Evolutionary conservation across 345 rosid species (phyloP), one percentile per base, ranked within the genome.

Genomic region (Boechera stricta): DNA sequence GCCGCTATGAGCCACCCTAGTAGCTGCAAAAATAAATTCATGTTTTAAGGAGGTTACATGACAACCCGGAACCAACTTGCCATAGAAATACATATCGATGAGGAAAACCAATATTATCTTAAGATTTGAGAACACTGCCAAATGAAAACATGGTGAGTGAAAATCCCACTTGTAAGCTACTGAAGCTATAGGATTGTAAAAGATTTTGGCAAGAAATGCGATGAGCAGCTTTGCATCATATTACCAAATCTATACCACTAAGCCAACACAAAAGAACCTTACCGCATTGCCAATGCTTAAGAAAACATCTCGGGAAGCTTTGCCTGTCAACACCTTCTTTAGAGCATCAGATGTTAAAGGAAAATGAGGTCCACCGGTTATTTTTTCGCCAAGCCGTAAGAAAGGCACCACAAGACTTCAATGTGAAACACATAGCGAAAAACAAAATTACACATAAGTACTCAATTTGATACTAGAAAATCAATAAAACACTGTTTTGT

Each of bases 331-430:
- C 63, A 94, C 97, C 80, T 84, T 90, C 91, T 88, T 92, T 76
- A 94, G 58, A 4, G 97, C 98, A 84, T 90, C 98, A 28, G 98
- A 80, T 49, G 93, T 88, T 65, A 94, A 80, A 9, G 97, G 90
- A 84, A 94, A 94, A 87, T 86, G 97, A 56, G 96, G 82, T 64
- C 98, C 98, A 21, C 97, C 97, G 3, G 87, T 64, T 11, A 94
- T 39, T 39, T 64, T 59, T 83, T 94, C 98, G 5, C 97, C 98
- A 61, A 94, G 82, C 42, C 98, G 96, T 88, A 94, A 82, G 89
- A 94, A 94, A 32, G 98, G 98, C 63, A 94, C 86, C 56, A 94
- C 69, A 72, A 94, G 89, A 79, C 98, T 94, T 76, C 73, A 74
- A 79, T 45, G 53, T 12, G 64, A 77, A 75, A 79, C 10, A 79